Conservation (phyloP, 2,329 filamentous ascomycete species). For the Trichothecium roseum region DNA sequence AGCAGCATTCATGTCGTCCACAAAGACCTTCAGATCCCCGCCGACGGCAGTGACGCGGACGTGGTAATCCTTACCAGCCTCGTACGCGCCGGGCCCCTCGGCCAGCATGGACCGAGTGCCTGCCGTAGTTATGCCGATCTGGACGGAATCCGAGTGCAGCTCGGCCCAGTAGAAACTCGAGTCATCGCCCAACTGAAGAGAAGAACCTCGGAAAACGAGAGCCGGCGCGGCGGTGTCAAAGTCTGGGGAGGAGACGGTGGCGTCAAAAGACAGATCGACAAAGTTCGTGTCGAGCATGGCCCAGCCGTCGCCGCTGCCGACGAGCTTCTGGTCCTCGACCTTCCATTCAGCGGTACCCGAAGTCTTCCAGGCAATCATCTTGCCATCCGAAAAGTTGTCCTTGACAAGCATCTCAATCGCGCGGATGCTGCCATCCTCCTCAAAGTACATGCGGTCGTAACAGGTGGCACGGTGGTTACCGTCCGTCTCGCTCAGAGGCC, state of each 20-base stretch:
- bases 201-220: slow-evolving; percentile 18
- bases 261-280: slow-evolving; percentile 17
- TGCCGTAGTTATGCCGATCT: slow-evolving; percentile 10
- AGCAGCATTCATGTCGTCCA: slow-evolving; percentile 13
- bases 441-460: slow-evolving; percentile 38
- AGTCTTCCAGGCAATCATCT: slow-evolving; percentile 24
- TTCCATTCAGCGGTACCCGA: slow-evolving; percentile 13
- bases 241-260: slow-evolving; percentile 9
- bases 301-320: slow-evolving; percentile 6
- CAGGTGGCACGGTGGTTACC: slow-evolving; percentile 35
- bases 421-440: slow-evolving; percentile 28
- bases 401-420: slow-evolving; percentile 32
- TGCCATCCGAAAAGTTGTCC: slow-evolving; percentile 29
- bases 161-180: slow-evolving; percentile 12
- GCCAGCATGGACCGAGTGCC: slow-evolving; percentile 9
- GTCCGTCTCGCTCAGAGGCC: slow-evolving; percentile 28
- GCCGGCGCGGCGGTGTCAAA: slow-evolving; percentile 12
- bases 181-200: slow-evolving; percentile 3
- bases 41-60: slow-evolving; percentile 15
- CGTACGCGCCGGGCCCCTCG: slow-evolving; percentile 3
- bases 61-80: slow-evolving; percentile 8
- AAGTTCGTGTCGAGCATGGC: slow-evolving; percentile 24
- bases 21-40: slow-evolving; percentile 15
- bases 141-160: slow-evolving; percentile 10
- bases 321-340: slow-evolving; percentile 13